Conservation (phyloP, 1,139 yeast genomes). For the Nadsonia starkeyi-henricii region DNA sequence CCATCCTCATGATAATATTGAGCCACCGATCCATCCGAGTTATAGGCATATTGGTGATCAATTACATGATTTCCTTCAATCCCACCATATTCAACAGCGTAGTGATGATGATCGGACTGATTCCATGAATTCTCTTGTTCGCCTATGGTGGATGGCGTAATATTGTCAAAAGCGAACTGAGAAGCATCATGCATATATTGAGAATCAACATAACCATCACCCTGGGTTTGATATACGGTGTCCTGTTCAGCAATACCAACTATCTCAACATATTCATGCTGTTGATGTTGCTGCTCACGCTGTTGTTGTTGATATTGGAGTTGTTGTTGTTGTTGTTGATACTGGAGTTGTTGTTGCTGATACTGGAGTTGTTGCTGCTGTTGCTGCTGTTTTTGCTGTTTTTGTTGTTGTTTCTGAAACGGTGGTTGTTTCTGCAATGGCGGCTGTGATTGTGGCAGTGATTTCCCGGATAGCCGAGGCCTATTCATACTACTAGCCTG, state of each 20-base stretch:
- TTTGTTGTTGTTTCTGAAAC: slow-evolving; percentile 7
- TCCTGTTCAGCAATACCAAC: neutral
- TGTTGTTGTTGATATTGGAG: slow-evolving; percentile 20
- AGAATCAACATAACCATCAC: neutral
- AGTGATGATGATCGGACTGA: slow-evolving; percentile 13
- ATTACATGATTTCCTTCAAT: neutral
- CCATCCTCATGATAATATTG: slow-evolving; percentile 4
- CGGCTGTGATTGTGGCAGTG: too few species aligned
- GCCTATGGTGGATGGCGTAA: neutral
- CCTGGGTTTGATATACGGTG: too few species aligned
- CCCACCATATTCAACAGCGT: slow-evolving; percentile 4
- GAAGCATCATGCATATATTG: neutral
- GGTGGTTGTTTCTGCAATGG: slow-evolving; percentile 3
- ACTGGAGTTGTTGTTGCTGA: slow-evolving; percentile 4
- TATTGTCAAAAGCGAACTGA: neutral
- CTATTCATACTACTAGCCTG: too few species aligned
- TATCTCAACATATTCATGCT: neutral
- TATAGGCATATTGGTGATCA: slow-evolving; percentile 5
- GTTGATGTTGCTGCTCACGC: slow-evolving; percentile 52
- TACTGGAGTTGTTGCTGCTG: slow-evolving; percentile 9
- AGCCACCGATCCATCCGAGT: neutral
- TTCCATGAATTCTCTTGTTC: slow-evolving; percentile 29
- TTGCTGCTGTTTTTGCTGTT: slow-evolving; percentile 7
- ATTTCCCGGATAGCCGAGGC: too few species aligned
- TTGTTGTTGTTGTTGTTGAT: slow-evolving; percentile 6